Percentiles rank a stretch among this genome's conserved stretches.
phyloP scores from a whole-genome alignment of 2,329 filamentous ascomycete species.

The Teratosphaeria gauchensis region DNA sequence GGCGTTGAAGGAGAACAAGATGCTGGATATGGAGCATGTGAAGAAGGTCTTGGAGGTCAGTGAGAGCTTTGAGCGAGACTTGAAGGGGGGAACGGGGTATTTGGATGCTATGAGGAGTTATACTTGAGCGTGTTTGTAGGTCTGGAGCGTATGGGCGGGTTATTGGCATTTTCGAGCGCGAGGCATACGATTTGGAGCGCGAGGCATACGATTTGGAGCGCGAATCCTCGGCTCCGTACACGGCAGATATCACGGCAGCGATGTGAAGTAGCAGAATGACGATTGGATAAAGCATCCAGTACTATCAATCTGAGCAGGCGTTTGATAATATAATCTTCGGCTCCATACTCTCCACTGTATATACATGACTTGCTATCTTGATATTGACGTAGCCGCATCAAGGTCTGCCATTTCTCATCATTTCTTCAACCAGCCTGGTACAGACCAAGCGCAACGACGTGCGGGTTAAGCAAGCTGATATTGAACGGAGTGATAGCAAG shows the following conservation, averaged over 20 bases:
- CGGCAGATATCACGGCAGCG: neutral
- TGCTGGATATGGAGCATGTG: slow-evolving; percentile 70
- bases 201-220: neutral
- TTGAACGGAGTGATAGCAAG: neutral
- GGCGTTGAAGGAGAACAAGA: slow-evolving; percentile 62
- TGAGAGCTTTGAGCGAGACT: slow-evolving; percentile 70
- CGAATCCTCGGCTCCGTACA: neutral
- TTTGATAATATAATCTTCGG: too few species aligned
- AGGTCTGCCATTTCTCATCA: neutral
- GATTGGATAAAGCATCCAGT: too few species aligned
- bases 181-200: neutral
- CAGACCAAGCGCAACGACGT: neutral
- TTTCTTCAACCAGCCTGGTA: neutral
- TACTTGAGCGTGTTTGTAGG: slow-evolving; percentile 29
- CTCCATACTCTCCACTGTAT: neutral
- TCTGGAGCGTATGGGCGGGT: neutral
- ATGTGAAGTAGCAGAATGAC: neutral
- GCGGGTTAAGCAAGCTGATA: neutral
- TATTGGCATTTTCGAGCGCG: too few species aligned
- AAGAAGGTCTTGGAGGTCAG: slow-evolving; percentile 74
- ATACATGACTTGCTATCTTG: neutral
- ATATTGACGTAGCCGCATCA: neutral
- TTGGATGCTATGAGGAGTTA: slow-evolving; percentile 79
- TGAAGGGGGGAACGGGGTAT: slow-evolving; percentile 72
- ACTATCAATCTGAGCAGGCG: too few species aligned